A percentile compares a stretch with the other conserved stretches of the same genome.
These are phyloP conservation scores for Eutrema yunnanense DNA, from an alignment of 345 rosid genomes.

Conservation along the genomic window DNA sequence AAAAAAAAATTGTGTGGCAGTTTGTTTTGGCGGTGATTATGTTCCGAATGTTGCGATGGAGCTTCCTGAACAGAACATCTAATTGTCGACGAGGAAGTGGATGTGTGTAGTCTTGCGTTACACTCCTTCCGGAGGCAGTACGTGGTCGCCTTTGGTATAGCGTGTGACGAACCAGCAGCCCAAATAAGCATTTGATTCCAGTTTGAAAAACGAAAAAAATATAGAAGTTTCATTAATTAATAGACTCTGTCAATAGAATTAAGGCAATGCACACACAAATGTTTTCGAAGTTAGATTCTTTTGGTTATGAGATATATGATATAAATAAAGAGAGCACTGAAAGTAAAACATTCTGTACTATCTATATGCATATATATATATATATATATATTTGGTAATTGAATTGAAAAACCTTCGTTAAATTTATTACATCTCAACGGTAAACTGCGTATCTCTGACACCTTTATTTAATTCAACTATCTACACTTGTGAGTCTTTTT, in stretches of 20 bases:
- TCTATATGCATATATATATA: neutral
- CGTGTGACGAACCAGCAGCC: no score
- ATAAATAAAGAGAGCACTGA: neutral
- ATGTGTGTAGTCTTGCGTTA: no score
- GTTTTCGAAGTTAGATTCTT: neutral
- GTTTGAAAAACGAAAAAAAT: no score
- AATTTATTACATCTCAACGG: conserved; percentile 14
- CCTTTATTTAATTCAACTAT: conserved; percentile 5
- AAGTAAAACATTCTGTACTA: conserved; percentile 4
- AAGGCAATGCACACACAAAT: conserved; percentile 2
- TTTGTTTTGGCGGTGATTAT: no score
- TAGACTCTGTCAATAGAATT: neutral
- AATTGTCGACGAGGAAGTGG: no score
- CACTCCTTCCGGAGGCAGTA: no score
- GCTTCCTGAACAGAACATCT: no score
- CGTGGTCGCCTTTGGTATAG: no score
- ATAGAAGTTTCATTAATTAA: no score
- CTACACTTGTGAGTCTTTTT: neutral
- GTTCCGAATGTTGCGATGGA: no score
- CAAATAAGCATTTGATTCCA: no score
- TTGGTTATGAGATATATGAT: conserved; percentile 7
- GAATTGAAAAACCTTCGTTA: neutral
- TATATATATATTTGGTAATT: neutral
- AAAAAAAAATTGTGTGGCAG: no score
- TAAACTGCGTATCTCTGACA: conserved; percentile 7